Base-by-base conservation (phyloP, 2,329 filamentous ascomycete species). In the Penicillium aurantiogriseum region DNA sequence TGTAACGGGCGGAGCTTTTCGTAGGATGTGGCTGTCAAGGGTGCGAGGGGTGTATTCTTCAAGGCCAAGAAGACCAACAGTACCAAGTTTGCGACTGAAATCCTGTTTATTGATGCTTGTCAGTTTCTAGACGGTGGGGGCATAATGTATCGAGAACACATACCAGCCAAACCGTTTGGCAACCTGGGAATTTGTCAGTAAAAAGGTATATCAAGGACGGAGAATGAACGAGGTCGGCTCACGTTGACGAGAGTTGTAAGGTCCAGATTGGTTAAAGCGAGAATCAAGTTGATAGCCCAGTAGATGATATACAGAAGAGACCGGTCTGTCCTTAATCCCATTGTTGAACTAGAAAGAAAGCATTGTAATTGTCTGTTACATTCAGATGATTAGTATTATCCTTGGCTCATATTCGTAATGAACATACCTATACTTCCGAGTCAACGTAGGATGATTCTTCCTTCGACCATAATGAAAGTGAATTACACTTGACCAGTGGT, bases 1-100 rank as follows among this genome's bases (percentile, higher is more conserved):
- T 63, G 61, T 23, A 63, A 45, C 4, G 59, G 59, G n/a, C 61
- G 61, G n/a, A 63, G 56, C 35, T 60, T 63, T 35, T 63, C 61
- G 25, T 63, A 63, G 7, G 61, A 63, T n/a, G 23, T 55, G 27
- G 50, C 61, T 4, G 59, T 55, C 31, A 63, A 51, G 1, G 57
- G 54, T 2, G 61, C 61, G 17, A 63, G 48, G 17, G 61, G 61
- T 0, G 61, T 63, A 23, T 63, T 63, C 38, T 61, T 57, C 31
- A 63, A 36, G 11, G 61, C 56, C 6, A 63, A 38, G 31, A 62
- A 63, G 19, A 62, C 61, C 10, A 63, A 29, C 1, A 63, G 53
- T 6, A 56, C 57, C 17, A 63, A 29, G 27, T 63, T 63, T 6
- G 57, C 57, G 2, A 63, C 21, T 5, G 59, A 49, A 29, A 63